These are phyloP conservation scores for Vanrija sp. DNA, from an alignment of 1,284 basidiomycete species.

Conservation along the genomic window DNA sequence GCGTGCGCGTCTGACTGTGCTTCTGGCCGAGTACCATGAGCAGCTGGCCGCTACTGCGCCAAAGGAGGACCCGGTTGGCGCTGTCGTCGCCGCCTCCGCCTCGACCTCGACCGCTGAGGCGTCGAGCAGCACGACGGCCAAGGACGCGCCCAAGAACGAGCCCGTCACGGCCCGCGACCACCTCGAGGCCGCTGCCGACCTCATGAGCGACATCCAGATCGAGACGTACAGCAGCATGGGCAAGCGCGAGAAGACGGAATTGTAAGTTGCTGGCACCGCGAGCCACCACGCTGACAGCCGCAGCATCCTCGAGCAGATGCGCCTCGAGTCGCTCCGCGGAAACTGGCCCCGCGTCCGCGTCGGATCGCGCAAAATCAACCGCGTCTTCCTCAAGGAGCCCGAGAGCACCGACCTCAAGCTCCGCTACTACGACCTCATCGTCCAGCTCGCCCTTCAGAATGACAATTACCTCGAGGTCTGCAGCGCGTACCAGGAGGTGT, in stretches of 20 bases:
- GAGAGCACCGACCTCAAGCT: conserved; percentile 92
- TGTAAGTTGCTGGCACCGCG: conserved; percentile 48
- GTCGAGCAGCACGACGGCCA: neutral
- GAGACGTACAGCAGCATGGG: conserved; percentile 99
- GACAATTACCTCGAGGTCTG: conserved; percentile 88
- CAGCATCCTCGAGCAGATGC: conserved; percentile 92
- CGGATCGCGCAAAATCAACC: conserved; percentile 89
- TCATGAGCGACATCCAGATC: conserved; percentile 91
- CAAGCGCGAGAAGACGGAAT: conserved; percentile 94
- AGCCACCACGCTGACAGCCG: neutral
- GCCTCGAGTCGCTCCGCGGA: conserved; percentile 69
- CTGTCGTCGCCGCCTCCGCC: no score
- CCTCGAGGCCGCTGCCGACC: conserved; percentile 75
- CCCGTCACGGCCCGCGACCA: conserved; percentile 54
- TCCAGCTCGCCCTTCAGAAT: conserved; percentile 82
- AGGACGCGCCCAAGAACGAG: conserved; percentile 30
- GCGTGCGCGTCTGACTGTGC: conserved; percentile 84
- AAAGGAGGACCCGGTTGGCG: conserved; percentile 1
- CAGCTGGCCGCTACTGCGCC: conserved; percentile 52
- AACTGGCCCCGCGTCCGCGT: conserved; percentile 91
- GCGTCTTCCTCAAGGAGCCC: conserved; percentile 83
- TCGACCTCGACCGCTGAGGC: neutral
- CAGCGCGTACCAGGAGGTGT: conserved; percentile 92
- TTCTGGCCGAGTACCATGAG: conserved; percentile 81
- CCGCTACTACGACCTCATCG: conserved; percentile 94